Evolutionary conservation across 2,329 filamentous ascomycete species (phyloP), one percentile per base, ranked within the genome.

Genomic region (Cladosporium sphaerospermum): DNA sequence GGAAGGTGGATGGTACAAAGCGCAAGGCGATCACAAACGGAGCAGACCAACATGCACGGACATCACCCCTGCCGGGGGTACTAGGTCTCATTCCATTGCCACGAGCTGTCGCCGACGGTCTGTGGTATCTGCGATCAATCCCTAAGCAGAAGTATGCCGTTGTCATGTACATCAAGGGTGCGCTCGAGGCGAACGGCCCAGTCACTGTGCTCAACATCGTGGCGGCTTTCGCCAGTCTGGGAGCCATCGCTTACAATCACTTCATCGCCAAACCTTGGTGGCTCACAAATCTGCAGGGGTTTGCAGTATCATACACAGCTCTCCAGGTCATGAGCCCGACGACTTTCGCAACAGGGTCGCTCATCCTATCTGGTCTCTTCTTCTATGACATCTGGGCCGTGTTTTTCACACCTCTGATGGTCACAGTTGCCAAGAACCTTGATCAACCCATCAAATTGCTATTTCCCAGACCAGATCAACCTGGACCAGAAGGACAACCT

Each of bases 361-460:
- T 91, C 41, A 83, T 97, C 9, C 76, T 97, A 1, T 73, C 77
- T 9, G 88, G 86, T 0, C 76, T 97, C 1, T 97, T 97, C 73
- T 82, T 95, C 64, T 99, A 99, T 65, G 92, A 99, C 67, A 92
- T 99, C 45, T 84, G 93, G 69, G 90, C 92, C 77, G 88, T 93
- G 5, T 93, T 93, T 66, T 93, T 86, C 67, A 91, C 87, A 74
- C 88, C 88, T 0, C 84, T 88, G 66, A 93, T 93, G 88, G 77
- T 91, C 6, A 88, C 86, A 0, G 88, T 99, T 8, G 93, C 92
- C 10, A 95, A 86, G 7, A 86, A 85, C 39, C 76, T 99, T 23
- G 92, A 99, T 60, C 88, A 92, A 0, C 93, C 92, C 0, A 93
- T 96, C 68, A 97, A 96, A 68, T 80, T 99, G 7, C 79, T 93